Base-by-base conservation (phyloP, 2,329 filamentous ascomycete species). In the Fusarium hainanense region DNA sequence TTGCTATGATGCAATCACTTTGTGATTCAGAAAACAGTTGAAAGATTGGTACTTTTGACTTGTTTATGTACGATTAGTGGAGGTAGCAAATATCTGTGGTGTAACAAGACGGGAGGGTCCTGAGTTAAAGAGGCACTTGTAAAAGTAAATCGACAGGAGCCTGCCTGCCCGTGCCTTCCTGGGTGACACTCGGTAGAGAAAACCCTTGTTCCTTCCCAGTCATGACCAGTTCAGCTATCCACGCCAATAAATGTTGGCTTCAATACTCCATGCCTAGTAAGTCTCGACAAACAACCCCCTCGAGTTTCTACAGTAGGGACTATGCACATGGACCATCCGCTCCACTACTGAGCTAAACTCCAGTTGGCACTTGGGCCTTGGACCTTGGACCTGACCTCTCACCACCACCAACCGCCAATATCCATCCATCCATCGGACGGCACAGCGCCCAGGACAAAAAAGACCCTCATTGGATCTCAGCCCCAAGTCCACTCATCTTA, bases 371-470 rank as follows among this genome's bases (percentile, higher is more conserved):
- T 61, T 70, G 30, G 51, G 28, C 63, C 57, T 54, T 54, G 30
- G 51, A 32, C 63, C 57, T 54, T 54, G 42, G 32, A 41, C 32
- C 49, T 16, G 34, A 27, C 23, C 32, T 51, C 23, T 57, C 56
- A 50, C 40, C 52, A 66, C 63, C 60, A 66, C 37, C 51, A 54
- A 68, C 66, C 51, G 50, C 49, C 60, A 58, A 55, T 63, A 70
- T 62, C 52, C 46, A 27, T 51, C 32, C 34, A 28, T 52, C 49
- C 23, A 14, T 42, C 49, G 43, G 41, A 55, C 67, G 67, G 67
- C 68, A 54, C 62, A 70, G 67, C 66, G 66, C 66, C 66, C 51
- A 56, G 44, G 61, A 66, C 62, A 52, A 58, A 55, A 59, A 59
- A 50, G 37, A 50, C 41, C 41, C 43, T 42, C 27, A 60, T 56